Percentiles rank a stretch among this genome's conserved stretches.
Conservation (phyloP, 2,329 filamentous ascomycete species). For the Thielaviopsis populi region DNA sequence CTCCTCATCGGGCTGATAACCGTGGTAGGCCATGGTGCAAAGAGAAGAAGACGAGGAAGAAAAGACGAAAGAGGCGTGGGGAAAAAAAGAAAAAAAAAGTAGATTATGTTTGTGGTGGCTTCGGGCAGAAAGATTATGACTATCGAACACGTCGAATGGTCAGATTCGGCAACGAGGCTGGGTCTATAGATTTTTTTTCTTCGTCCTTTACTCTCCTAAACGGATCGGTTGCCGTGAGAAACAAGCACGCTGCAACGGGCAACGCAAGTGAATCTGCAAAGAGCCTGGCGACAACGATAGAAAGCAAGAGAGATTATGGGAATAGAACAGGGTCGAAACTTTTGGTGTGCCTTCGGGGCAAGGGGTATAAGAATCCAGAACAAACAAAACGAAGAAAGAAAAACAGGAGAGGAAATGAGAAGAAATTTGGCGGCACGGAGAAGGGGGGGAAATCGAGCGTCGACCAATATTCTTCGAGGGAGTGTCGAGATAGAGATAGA, state of each 20-base stretch:
- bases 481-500: slow-evolving; percentile 12
- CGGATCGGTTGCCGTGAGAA: neutral
- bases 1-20: slow-evolving; percentile 27
- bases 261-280: neutral
- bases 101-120: neutral
- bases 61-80: slow-evolving; percentile 21
- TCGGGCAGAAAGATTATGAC: neutral
- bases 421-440: neutral
- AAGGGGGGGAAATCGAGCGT: neutral
- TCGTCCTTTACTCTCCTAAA: neutral
- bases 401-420: neutral
- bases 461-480: neutral
- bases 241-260: neutral
- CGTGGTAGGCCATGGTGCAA: slow-evolving; percentile 32
- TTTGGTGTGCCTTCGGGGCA: slow-evolving; percentile 12
- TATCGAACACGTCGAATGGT: neutral
- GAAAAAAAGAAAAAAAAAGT: slow-evolving; percentile 18
- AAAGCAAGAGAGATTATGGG: neutral
- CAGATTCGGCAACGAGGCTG: neutral
- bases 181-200: neutral
- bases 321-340: slow-evolving; percentile 1
- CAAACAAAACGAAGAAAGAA: neutral
- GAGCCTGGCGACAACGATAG: neutral
- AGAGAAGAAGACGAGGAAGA: slow-evolving; percentile 9
- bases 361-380: slow-evolving; percentile 12